These are phyloP conservation scores for Begonia masoniana DNA, from an alignment of 306 rosid genomes.

Conservation along the genomic window DNA sequence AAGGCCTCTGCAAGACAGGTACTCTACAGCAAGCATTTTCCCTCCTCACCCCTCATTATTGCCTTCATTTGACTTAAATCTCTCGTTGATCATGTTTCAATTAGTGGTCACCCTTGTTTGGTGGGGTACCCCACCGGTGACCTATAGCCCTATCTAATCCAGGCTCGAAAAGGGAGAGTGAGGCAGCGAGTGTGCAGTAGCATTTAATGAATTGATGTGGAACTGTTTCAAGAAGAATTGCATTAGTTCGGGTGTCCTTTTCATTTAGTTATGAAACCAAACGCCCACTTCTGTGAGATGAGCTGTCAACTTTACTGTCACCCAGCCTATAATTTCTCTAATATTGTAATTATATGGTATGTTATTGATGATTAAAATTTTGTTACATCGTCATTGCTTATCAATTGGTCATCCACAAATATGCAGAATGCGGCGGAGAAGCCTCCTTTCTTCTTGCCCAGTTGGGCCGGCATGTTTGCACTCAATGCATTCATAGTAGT, in stretches of 20 bases:
- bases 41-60: no score
- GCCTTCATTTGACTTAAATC: no score
- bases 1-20: slow-evolving; percentile 85
- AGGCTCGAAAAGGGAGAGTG: slow-evolving; percentile 2
- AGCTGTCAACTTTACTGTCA: no score
- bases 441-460: slow-evolving; percentile 71
- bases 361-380: no score
- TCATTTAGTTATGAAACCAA: slow-evolving; percentile 33
- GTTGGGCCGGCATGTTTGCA: slow-evolving; percentile 81
- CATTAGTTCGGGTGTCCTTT: slow-evolving; percentile 47
- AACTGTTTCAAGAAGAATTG: slow-evolving; percentile 26
- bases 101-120: no score
- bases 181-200: slow-evolving; percentile 29
- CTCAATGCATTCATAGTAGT: slow-evolving; percentile 53
- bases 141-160: background rate
- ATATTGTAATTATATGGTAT: no score
- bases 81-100: no score
- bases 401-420: background rate
- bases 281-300: no score
- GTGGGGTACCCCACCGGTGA: no score
- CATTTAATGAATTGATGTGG: slow-evolving; percentile 46
- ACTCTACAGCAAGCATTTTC: background rate
- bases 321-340: no score
- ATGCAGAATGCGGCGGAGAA: slow-evolving; percentile 88
- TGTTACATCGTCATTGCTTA: background rate